phyloP scores from a whole-genome alignment of 139 green algal genomes.

The Micromonas pusilla region DNA sequence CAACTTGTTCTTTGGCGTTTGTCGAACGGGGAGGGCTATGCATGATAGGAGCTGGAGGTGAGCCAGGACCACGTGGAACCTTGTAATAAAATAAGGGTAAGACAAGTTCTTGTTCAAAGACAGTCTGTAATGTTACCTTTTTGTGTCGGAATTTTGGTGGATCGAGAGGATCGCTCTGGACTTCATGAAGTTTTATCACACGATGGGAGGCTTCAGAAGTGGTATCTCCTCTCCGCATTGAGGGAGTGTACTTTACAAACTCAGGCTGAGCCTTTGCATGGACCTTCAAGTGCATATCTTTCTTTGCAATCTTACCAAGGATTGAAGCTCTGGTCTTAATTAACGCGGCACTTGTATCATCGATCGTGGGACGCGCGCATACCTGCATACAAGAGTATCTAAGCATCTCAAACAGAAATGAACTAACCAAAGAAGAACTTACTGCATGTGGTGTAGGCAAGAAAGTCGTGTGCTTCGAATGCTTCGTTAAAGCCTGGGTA shows the following conservation, averaged over 20 bases:
- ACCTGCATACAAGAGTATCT: too few species aligned
- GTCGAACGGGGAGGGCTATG: slow-evolving; percentile 84
- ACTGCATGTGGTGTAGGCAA: too few species aligned
- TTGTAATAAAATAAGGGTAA: slow-evolving; percentile 26
- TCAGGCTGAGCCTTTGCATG: too few species aligned
- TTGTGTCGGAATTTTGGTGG: slow-evolving; percentile 93
- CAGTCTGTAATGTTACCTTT: slow-evolving; percentile 45
- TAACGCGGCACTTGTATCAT: too few species aligned
- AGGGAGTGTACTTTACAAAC: neutral
- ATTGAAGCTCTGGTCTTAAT: too few species aligned
- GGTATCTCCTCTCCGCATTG: neutral
- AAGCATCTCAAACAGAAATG: too few species aligned
- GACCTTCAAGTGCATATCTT: too few species aligned
- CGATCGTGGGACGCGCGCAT: too few species aligned
- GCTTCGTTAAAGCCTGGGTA: too few species aligned
- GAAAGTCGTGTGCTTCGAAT: too few species aligned
- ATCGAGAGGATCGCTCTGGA: slow-evolving; percentile 90
- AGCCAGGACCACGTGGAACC: slow-evolving; percentile 70
- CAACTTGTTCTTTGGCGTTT: slow-evolving; percentile 78
- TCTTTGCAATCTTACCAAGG: too few species aligned
- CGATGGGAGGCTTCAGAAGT: neutral
- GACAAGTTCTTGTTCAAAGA: slow-evolving; percentile 15
- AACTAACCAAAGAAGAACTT: too few species aligned
- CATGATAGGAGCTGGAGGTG: slow-evolving; percentile 90
- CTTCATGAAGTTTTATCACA: slow-evolving; percentile 95